phyloP scores from a whole-genome alignment of 2,329 filamentous ascomycete species.

The Biscogniauxia sp. region DNA sequence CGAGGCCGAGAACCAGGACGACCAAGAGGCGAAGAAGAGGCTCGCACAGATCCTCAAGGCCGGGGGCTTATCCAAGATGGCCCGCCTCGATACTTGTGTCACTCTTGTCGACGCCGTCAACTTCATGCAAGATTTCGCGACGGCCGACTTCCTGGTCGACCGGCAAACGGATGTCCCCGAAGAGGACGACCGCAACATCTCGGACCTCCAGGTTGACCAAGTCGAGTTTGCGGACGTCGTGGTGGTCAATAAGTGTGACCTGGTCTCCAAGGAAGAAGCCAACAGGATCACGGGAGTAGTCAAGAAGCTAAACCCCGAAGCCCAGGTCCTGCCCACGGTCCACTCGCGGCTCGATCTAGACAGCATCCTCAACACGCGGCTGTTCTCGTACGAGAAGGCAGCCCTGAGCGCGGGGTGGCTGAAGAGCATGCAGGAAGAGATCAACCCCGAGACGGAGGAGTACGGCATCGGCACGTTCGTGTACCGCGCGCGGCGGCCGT shows the following conservation, averaged over 20 bases:
- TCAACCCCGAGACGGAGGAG: conserved; percentile 69
- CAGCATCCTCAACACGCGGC: conserved; percentile 63
- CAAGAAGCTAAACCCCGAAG: conserved; percentile 62
- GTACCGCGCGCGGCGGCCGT: conserved; percentile 58
- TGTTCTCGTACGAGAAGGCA: conserved; percentile 64
- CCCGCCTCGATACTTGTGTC: conserved; percentile 67
- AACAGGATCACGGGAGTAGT: conserved; percentile 53
- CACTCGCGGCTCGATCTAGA: conserved; percentile 52
- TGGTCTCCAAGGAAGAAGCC: conserved; percentile 41
- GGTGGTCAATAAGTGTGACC: conserved; percentile 68
- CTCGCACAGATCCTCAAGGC: conserved; percentile 35
- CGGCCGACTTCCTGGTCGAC: conserved; percentile 63
- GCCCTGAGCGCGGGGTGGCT: conserved; percentile 68
- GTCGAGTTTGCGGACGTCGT: conserved; percentile 76
- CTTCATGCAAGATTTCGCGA: conserved; percentile 70
- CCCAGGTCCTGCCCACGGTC: conserved; percentile 61
- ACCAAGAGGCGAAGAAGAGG: conserved; percentile 22
- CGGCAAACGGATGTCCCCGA: conserved; percentile 58
- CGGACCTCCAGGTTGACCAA: conserved; percentile 73
- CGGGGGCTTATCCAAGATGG: conserved; percentile 65
- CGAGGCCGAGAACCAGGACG: conserved; percentile 25
- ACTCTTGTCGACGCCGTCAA: conserved; percentile 74
- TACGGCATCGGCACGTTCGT: conserved; percentile 72
- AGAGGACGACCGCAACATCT: conserved; percentile 72
- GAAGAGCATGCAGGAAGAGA: conserved; percentile 67